These are phyloP conservation scores for Pyricularia pennisetigena DNA, from an alignment of 2,329 filamentous ascomycete species.

Conservation along the genomic window DNA sequence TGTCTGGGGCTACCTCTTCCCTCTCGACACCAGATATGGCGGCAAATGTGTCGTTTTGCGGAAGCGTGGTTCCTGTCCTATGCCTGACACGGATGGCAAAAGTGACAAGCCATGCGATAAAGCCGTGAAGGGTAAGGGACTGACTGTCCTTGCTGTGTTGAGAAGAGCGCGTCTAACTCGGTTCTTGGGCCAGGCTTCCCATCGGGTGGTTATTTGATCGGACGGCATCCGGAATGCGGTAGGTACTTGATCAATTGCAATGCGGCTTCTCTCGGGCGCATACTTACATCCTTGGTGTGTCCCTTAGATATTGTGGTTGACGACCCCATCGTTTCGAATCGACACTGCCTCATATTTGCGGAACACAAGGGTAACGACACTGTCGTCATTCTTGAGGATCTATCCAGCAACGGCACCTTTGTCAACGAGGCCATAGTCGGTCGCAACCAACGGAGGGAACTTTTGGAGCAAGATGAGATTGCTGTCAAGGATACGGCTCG, in stretches of 20 bases:
- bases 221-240: constrained; percentile 91
- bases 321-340: constrained; percentile 76
- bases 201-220: constrained; percentile 81
- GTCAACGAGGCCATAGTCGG: constrained; percentile 88
- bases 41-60: constrained; percentile 62
- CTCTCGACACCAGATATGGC: constrained; percentile 60
- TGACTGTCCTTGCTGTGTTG: constrained; percentile 30
- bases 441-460: constrained; percentile 80
- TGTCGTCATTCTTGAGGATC: constrained; percentile 75
- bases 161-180: constrained; percentile 30
- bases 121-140: constrained; percentile 30
- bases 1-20: constrained; percentile 92
- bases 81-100: constrained; percentile 30
- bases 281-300: constrained; percentile 7
- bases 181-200: constrained; percentile 53
- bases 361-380: constrained; percentile 28
- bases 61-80: constrained; percentile 61
- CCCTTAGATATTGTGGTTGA: constrained; percentile 60
- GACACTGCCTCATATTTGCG: constrained; percentile 49
- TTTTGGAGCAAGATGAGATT: constrained; percentile 86
- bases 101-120: constrained; percentile 15
- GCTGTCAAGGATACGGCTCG: constrained; percentile 75
- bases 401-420: constrained; percentile 94
- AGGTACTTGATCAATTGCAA: constrained; percentile 27
- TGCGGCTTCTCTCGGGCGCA: neutral